Base-by-base conservation (phyloP, 495 filamentous ascomycete genomes). In the Penicillium nucicola region DNA sequence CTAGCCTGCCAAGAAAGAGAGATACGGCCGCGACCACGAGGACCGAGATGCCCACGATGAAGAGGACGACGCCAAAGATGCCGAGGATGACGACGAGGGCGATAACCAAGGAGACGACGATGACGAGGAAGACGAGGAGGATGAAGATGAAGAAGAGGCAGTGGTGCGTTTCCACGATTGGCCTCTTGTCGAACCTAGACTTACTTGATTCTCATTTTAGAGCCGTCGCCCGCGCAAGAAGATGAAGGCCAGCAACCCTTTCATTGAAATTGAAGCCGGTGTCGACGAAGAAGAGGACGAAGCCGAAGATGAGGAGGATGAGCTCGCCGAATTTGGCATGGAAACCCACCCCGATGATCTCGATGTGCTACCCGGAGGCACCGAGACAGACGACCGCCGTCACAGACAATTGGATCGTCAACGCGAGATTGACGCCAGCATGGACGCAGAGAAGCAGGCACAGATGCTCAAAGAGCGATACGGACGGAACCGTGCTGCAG, bases 181-280 rank as follows among this genome's bases (percentile, higher is more conserved):
- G 55, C 56, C 10, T 38, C 45, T 8, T 42, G 43, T 5, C 57
- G 65, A 35, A 32, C 6, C 25, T 33, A 50, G 58, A 35, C 42
- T 60, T 34, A 60, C 25, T 38, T 5, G 34, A 50, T 10, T 37
- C 15, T 30, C 37, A 31, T 23, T 42, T 23, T 54, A 93, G 87
- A 79, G 31, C 4, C 30, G 80, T 56, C 89, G 84, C 55, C 86
- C 87, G 36, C 77, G 83, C 52, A 97, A 97, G 65, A 87, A 91
- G 38, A 77, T 79, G 64, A 83, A 81, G 62, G 79, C 88, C 45
- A 85, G 87, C 53, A 85, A 87, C 53, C 79, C 83, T 42, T 97
- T 96, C 82, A 79, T 98, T 70, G 93, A 98, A 79, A 87, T 88
- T 53, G 93, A 97, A 75, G 92, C 92, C 61, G 93, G 95, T 70